phyloP scores from a whole-genome alignment of 2,329 filamentous ascomycete species.

The Zasmidium cellare region DNA sequence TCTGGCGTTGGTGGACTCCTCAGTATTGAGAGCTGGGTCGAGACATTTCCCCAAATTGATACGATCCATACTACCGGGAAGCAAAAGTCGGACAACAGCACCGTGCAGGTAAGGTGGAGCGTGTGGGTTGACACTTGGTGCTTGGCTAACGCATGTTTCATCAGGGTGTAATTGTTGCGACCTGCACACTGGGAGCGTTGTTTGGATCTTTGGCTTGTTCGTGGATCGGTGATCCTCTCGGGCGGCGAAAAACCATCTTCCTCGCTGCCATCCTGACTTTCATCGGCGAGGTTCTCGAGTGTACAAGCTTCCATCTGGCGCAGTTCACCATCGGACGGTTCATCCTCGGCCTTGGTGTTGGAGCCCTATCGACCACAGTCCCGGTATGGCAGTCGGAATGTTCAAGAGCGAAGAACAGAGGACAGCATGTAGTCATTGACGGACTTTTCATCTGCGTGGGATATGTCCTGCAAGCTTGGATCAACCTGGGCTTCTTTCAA shows the following conservation, averaged over 20 bases:
- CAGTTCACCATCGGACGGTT: slow-evolving; percentile 50
- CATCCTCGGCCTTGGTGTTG: slow-evolving; percentile 47
- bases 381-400: slow-evolving; percentile 50
- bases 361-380: slow-evolving; percentile 45
- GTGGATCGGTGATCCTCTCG: slow-evolving; percentile 47
- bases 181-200: slow-evolving; percentile 49
- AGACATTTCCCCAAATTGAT: slow-evolving; percentile 52
- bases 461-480: slow-evolving; percentile 49
- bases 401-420: slow-evolving; percentile 40
- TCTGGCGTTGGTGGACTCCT: slow-evolving; percentile 52
- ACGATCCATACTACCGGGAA: slow-evolving; percentile 42
- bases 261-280: slow-evolving; percentile 41
- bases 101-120: slow-evolving; percentile 36
- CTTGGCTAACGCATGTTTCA: not conserved
- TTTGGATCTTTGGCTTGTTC: slow-evolving; percentile 49
- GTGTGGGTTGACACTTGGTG: not conserved
- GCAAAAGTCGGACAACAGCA: slow-evolving; percentile 46
- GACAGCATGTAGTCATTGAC: slow-evolving; percentile 44
- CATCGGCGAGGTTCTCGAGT: slow-evolving; percentile 47
- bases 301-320: slow-evolving; percentile 45
- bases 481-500: slow-evolving; percentile 47
- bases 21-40: slow-evolving; percentile 40
- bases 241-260: slow-evolving; percentile 48
- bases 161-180: slow-evolving; percentile 43
- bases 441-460: slow-evolving; percentile 50